Evolutionary conservation across 116 monocot genomes (phyloP), one percentile per base, ranked within the genome.

Genomic region (Dioscorea cayenensis): DNA sequence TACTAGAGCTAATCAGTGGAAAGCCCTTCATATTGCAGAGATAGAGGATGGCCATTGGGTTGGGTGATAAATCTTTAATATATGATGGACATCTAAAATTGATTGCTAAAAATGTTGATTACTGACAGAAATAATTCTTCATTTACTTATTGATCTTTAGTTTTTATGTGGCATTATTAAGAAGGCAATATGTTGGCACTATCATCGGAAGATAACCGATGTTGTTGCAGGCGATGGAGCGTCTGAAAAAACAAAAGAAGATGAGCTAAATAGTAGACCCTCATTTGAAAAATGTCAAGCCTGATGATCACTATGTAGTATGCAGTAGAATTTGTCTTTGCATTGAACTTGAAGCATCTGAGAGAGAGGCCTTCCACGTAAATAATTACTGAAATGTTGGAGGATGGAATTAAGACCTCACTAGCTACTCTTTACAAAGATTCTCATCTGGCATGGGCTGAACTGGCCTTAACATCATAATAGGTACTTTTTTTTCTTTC

Each of bases 291-390:
- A 81, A 86, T 74, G 87, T 91, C 25, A 89, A 82, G 66, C 71
- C 72, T 36, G 84, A 99, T 27, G 87, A 86, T 63, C 83, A 94
- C 16, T 67, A 75, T 8, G 76, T 89, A 37, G 59, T 94, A 65
- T 89, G 91, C 67, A 74, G 71, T 73, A 89, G 81, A 17, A 83
- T 91, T 35, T 77, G 80, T 64, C 84, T 91, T 3, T 94, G 89
- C 77, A 67, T 88, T 27, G 88, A 91, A 29, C 80, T 79, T 16
- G 84, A 99, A 28, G 83, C 86, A 17, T 65, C 81, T 0, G 88
- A 80, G 86, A 82, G 88, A 80, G 86, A 82, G 93, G 65, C 90
- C 97, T 29, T 86, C 97, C 0, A 97, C 88, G 97, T 78, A 84
- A 64, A 79, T 79, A 66, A 76, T 97, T 66, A 68, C 84, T 16